Evolutionary conservation across 768 basidiomycete species (phyloP), one percentile per base, ranked within the genome.

Genomic region (Cystobasidium ongulense): DNA sequence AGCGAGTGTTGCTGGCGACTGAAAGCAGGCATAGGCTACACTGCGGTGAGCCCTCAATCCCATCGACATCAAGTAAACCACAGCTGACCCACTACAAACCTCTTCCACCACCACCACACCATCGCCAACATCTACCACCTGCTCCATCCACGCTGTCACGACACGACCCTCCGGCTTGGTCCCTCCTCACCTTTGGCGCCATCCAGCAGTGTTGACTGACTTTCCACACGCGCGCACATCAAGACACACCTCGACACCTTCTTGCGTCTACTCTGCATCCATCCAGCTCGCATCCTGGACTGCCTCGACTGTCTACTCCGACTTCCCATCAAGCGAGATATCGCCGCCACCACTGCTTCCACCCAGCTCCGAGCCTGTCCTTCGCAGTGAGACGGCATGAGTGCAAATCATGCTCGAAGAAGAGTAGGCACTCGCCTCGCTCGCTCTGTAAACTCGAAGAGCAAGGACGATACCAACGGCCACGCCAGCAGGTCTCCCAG

Each of bases 131-230:
- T 50, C 46, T 21, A 50, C 18, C 46, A n/a, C 46, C 7, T 50
- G 46, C 46, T 50, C n/a, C n/a, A n/a, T n/a, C n/a, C n/a, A n/a
- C n/a, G n/a, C n/a, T n/a, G n/a, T n/a, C n/a, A n/a, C n/a, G 46
- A 8, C 39, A 50, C 46, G n/a, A 11, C 46, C n/a, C 46, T 4
- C 46, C 46, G 46, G 46, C 46, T 50, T 11, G 10, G 21, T 50
- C 46, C 46, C 57, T 13, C 43, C 43, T 59, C 27, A 15, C 57
- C 33, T 59, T 59, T 27, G 57, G 57, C 57, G n/a, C n/a, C 13
- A n/a, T 46, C n/a, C 43, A 46, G 13, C 29, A 15, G 5, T 59
- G 57, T 59, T 59, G 57, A 59, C 57, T 59, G 57, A 59, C 57
- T 29, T 59, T 59, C 57, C 29, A 59, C 57, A 21, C 25, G 29